Conservation (phyloP, 2,329 filamentous ascomycete species). For the Ceratocystis harringtonii region DNA sequence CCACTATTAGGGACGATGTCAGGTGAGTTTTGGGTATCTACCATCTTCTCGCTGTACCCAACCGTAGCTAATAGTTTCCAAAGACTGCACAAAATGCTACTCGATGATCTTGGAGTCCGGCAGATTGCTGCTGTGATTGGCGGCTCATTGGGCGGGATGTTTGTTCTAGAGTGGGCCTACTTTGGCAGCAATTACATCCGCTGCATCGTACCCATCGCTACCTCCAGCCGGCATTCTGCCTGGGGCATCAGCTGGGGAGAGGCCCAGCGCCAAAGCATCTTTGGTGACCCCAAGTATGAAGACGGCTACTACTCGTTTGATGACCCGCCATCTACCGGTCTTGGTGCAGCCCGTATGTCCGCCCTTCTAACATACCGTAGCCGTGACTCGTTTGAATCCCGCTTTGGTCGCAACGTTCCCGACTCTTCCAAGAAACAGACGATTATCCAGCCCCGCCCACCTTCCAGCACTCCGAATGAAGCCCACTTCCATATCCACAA, state of each 20-base stretch:
- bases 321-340: conserved; percentile 71
- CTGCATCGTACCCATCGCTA: conserved; percentile 68
- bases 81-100: conserved; percentile 62
- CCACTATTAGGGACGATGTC: conserved; percentile 89
- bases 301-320: conserved; percentile 86
- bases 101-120: conserved; percentile 66
- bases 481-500: conserved; percentile 72
- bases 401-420: conserved; percentile 85
- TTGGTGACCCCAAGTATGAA: conserved; percentile 95
- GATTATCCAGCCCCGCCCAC: conserved; percentile 50
- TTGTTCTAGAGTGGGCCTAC: conserved; percentile 84
- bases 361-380: conserved; percentile 91
- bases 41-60: background rate
- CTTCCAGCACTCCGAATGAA: conserved; percentile 47
- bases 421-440: conserved; percentile 72
- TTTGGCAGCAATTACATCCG: conserved; percentile 75
- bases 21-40: conserved; percentile 42
- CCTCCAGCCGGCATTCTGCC: conserved; percentile 69
- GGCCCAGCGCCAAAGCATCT: conserved; percentile 82
- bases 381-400: conserved; percentile 88
- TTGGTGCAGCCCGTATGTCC: conserved; percentile 92
- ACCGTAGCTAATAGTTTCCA: background rate
- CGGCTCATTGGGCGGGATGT: conserved; percentile 78
- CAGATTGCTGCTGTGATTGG: conserved; percentile 68
- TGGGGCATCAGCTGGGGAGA: conserved; percentile 90